Conservation (phyloP, 2,329 filamentous ascomycete species). For the Fusarium udum region DNA sequence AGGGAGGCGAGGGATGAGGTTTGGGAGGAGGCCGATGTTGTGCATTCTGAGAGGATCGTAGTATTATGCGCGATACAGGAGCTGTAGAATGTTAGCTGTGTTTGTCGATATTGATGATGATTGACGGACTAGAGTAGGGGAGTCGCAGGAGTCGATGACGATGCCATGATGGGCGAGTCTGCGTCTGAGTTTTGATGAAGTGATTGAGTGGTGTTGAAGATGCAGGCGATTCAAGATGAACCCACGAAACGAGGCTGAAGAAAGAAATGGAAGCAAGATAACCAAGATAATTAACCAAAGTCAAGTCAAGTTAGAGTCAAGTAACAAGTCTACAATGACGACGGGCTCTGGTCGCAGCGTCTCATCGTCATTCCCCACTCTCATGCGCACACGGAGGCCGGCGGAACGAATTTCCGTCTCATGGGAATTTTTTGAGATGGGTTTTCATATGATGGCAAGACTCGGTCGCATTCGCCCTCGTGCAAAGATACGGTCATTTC, state of each 20-base stretch:
- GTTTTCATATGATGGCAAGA: slow-evolving; percentile 29
- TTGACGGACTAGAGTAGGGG: slow-evolving; percentile 76
- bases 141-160: slow-evolving; percentile 73
- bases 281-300: not conserved
- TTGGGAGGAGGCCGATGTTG: slow-evolving; percentile 81
- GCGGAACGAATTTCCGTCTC: slow-evolving; percentile 35
- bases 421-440: slow-evolving; percentile 36
- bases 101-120: not conserved
- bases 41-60: slow-evolving; percentile 94
- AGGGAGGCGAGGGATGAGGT: slow-evolving; percentile 89
- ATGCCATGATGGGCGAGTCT: slow-evolving; percentile 65
- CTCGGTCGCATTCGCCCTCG: not conserved
- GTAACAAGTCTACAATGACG: slow-evolving; percentile 36
- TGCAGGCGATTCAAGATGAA: not conserved
- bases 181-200: not conserved
- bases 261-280: not conserved
- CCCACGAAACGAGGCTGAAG: not conserved
- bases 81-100: slow-evolving; percentile 56
- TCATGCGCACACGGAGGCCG: slow-evolving; percentile 14
- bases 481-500: slow-evolving; percentile 1
- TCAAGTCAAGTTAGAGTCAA: not conserved
- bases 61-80: slow-evolving; percentile 93
- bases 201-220: not conserved
- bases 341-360: slow-evolving; percentile 15
- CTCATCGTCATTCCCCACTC: slow-evolving; percentile 41